phyloP scores from a whole-genome alignment of 2,329 filamentous ascomycete genomes.

The Teratosphaeria nubilosa region DNA sequence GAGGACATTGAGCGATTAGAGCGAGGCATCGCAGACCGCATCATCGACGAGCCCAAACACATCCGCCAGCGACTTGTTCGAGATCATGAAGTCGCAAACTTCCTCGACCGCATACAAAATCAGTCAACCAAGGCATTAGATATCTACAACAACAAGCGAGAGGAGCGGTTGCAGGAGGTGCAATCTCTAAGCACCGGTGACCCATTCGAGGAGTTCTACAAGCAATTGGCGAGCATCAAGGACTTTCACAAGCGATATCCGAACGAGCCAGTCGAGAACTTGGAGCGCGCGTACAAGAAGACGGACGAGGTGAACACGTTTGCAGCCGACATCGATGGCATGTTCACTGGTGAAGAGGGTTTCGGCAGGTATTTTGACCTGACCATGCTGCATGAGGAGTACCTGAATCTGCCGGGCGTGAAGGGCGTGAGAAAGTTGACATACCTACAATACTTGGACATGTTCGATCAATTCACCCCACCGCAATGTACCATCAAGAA shows the following conservation, averaged over 20 bases:
- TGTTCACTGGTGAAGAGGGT: constrained; percentile 93
- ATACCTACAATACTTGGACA: constrained; percentile 86
- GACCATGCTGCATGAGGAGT: constrained; percentile 72
- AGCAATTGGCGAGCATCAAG: constrained; percentile 68
- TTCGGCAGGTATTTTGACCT: constrained; percentile 91
- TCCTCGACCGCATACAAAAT: constrained; percentile 75
- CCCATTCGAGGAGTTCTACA: constrained; percentile 84
- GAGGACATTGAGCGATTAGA: constrained; percentile 96
- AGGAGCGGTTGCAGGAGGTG: constrained; percentile 64
- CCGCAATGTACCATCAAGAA: constrained; percentile 66
- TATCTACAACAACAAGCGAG: constrained; percentile 73
- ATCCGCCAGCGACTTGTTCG: constrained; percentile 80
- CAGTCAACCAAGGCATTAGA: constrained; percentile 72
- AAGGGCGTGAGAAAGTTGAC: constrained; percentile 57
- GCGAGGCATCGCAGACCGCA: constrained; percentile 81
- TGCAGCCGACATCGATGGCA: constrained; percentile 61
- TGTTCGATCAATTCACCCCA: constrained; percentile 76
- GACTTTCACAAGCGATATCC: constrained; percentile 85
- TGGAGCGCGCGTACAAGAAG: constrained; percentile 82
- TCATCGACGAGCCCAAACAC: constrained; percentile 79
- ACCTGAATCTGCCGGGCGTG: constrained; percentile 76
- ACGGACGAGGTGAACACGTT: constrained; percentile 44
- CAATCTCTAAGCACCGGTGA: constrained; percentile 77
- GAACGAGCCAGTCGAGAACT: constrained; percentile 88
- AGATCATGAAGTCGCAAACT: constrained; percentile 83